Conservation (phyloP, 495 filamentous ascomycete species). For the Penicillium coffeae region DNA sequence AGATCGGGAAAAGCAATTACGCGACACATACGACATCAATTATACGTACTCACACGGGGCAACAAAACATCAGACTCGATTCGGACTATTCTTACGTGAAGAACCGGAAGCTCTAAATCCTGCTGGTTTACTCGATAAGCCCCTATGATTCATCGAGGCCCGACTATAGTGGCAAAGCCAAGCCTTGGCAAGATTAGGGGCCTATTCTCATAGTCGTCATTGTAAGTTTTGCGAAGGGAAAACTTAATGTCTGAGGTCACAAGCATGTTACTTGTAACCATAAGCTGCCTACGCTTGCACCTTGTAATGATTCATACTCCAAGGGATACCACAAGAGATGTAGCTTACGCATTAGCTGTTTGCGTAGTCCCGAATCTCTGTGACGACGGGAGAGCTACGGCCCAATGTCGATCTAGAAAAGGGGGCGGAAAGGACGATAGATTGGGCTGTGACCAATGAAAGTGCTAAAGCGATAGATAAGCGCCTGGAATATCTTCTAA, state of each 20-base stretch:
- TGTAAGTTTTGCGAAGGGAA: background rate
- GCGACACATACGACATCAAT: too few species aligned
- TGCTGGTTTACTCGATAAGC: slow-evolving; percentile 13
- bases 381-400: background rate
- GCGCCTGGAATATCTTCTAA: too few species aligned
- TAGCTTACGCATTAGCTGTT: too few species aligned
- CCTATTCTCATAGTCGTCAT: background rate
- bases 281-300: too few species aligned
- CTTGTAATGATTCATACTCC: background rate
- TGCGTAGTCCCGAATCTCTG: too few species aligned
- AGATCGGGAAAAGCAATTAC: too few species aligned
- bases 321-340: too few species aligned
- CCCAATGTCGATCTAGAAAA: slow-evolving; percentile 9
- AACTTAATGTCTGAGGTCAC: background rate
- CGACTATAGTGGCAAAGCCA: slow-evolving; percentile 5
- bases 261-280: background rate
- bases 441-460: slow-evolving; percentile 7
- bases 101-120: slow-evolving; percentile 5
- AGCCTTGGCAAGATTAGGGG: slow-evolving; percentile 10
- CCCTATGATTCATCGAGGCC: background rate
- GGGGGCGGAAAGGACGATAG: slow-evolving; percentile 1
- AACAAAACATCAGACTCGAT: background rate
- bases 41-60: too few species aligned
- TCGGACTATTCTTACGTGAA: background rate
- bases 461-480: slow-evolving; percentile 8